Conservation (phyloP, 352 stramenopile genomes). For the Phytophthora melonis region DNA sequence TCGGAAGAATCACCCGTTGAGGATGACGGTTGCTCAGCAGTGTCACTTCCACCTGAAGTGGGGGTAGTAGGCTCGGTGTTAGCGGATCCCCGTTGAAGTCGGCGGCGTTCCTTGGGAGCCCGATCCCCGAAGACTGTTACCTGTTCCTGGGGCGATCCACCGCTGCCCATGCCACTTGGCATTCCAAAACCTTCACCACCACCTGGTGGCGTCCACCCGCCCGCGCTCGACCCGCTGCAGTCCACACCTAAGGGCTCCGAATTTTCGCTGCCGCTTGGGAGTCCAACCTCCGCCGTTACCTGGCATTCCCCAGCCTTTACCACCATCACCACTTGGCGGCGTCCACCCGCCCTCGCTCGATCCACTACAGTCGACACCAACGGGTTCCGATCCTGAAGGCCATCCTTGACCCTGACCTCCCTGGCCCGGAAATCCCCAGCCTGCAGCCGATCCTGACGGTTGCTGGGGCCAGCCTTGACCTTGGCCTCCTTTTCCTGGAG, state of each 20-base stretch:
- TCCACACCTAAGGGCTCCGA: neutral
- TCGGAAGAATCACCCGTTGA: conserved; percentile 3
- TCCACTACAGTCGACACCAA: conserved; percentile 15
- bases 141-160: neutral
- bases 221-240: conserved; percentile 17
- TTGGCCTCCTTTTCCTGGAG: neutral
- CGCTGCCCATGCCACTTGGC: neutral
- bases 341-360: conserved; percentile 8
- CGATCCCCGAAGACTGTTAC: conserved; percentile 1
- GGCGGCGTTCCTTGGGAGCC: neutral
- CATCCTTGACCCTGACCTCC: conserved; percentile 1
- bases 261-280: conserved; percentile 3
- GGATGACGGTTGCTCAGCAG: neutral
- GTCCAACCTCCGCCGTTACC: neutral
- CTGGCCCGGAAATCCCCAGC: neutral
- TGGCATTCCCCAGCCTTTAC: neutral
- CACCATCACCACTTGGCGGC: neutral
- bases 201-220: neutral
- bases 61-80: neutral
- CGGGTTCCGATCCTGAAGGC: neutral
- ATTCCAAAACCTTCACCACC: conserved; percentile 9
- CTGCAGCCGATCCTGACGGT: neutral
- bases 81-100: neutral
- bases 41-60: neutral
- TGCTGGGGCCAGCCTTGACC: neutral